A percentile compares a stretch with the other conserved stretches of the same genome.
phyloP scores from a whole-genome alignment of 768 basidiomycete genomes.

The Sistotremastrum niveocremeum region DNA sequence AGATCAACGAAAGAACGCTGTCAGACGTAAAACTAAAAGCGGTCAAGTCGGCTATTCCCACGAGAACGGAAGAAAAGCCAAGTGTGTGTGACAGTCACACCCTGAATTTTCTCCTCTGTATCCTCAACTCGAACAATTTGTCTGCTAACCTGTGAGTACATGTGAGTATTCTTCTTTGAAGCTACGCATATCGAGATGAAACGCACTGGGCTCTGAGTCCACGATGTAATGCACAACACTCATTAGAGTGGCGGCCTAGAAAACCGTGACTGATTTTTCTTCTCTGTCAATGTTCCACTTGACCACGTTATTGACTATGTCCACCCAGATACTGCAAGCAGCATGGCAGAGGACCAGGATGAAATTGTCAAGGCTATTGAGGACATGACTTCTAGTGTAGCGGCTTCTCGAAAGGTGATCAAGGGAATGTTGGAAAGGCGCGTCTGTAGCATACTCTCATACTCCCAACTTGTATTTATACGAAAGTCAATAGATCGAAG shows the following conservation, averaged over 20 bases:
- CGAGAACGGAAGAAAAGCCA: too few species aligned
- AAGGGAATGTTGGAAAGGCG: constrained; percentile 44
- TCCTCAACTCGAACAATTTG: too few species aligned
- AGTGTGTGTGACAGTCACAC: too few species aligned
- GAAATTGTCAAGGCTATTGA: constrained; percentile 23
- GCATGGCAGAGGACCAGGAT: constrained; percentile 4
- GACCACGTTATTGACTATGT: neutral
- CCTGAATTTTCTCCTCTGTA: too few species aligned
- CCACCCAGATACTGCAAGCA: neutral
- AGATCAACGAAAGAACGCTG: too few species aligned
- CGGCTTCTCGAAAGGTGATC: constrained; percentile 44
- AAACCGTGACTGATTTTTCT: constrained; percentile 44
- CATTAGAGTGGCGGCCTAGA: constrained; percentile 44
- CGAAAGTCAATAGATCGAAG: constrained; percentile 13
- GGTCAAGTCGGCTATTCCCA: too few species aligned
- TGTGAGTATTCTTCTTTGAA: neutral
- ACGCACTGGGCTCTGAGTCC: constrained; percentile 51
- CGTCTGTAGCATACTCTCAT: constrained; percentile 8
- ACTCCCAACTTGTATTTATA: neutral
- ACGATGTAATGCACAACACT: constrained; percentile 43
- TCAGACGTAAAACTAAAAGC: too few species aligned
- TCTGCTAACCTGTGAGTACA: too few species aligned
- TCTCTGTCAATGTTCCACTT: neutral
- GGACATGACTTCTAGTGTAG: constrained; percentile 50
- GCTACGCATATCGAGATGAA: constrained; percentile 25